A percentile compares a stretch with the other conserved stretches of the same genome.
Evolutionary conservation across 108 stramenopile species (phyloP).

Genomic region (Bacterosira constricta): DNA sequence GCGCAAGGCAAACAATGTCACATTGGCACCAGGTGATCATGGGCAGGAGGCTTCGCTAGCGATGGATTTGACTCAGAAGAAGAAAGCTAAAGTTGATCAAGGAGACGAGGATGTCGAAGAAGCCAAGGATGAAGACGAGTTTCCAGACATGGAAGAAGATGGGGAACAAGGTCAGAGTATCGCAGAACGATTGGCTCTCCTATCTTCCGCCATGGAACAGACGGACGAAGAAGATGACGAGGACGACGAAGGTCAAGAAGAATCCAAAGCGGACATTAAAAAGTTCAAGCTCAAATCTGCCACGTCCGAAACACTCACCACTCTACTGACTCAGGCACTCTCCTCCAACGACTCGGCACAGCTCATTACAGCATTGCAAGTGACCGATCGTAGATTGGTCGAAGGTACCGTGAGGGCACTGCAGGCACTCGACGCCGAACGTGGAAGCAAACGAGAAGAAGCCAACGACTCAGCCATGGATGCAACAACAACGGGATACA

Average conservation of each 20-base stretch:
- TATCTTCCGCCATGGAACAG: conserved; percentile 54
- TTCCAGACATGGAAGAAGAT: conserved; percentile 20
- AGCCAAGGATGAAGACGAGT: conserved; percentile 21
- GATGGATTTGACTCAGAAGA: conserved; percentile 24
- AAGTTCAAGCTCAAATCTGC: conserved; percentile 49
- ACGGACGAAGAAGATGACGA: conserved; percentile 34
- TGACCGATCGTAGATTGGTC: conserved; percentile 36
- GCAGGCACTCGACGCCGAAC: conserved; percentile 37
- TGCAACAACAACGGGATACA: conserved; percentile 2
- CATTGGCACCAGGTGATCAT: conserved; percentile 42
- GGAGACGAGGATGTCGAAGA: conserved; percentile 6
- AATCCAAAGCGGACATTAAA: neutral
- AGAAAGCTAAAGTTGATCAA: neutral
- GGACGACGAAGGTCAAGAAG: conserved; percentile 1
- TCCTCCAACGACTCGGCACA: conserved; percentile 46
- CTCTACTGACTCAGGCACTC: conserved; percentile 51
- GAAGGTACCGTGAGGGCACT: conserved; percentile 33
- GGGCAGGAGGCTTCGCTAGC: conserved; percentile 38
- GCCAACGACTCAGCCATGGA: neutral
- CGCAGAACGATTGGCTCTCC: conserved; percentile 50
- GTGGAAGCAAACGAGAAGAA: neutral
- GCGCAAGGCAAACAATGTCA: conserved; percentile 27
- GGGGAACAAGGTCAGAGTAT: conserved; percentile 38
- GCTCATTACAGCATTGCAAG: conserved; percentile 47
- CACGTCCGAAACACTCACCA: conserved; percentile 47